Percentiles rank a stretch among this genome's conserved stretches.
These are phyloP conservation scores for Trichophyton equinum DNA, from an alignment of 2,329 filamentous ascomycete genomes.

Conservation along the genomic window DNA sequence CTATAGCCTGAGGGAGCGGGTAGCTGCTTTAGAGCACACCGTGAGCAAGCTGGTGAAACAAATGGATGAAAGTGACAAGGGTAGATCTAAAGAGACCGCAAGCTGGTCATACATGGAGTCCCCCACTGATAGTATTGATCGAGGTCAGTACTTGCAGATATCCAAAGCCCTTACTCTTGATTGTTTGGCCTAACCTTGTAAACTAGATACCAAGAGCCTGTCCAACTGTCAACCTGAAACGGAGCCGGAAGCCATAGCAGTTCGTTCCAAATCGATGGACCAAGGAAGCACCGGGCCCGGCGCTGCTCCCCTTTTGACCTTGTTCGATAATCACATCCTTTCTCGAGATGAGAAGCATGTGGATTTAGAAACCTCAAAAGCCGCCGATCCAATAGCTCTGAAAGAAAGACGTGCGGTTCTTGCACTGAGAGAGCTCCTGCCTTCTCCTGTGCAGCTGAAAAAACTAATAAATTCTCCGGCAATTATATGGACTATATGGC, in stretches of 20 bases:
- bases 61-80: slow-evolving; percentile 16
- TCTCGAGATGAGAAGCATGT: not conserved
- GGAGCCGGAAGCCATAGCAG: not conserved
- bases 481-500: slow-evolving; percentile 24
- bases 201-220: not conserved
- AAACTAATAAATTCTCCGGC: slow-evolving; percentile 22
- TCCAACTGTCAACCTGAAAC: not conserved
- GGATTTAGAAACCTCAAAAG: not conserved
- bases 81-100: not conserved
- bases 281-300: slow-evolving; percentile 14
- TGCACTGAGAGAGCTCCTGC: slow-evolving; percentile 25
- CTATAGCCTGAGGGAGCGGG: slow-evolving; percentile 29
- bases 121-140: slow-evolving; percentile 1
- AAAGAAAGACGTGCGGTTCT: slow-evolving; percentile 19
- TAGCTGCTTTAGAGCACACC: slow-evolving; percentile 26
- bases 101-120: not conserved
- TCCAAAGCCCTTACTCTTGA: not conserved
- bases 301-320: slow-evolving; percentile 25
- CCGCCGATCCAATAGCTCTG: slow-evolving; percentile 11
- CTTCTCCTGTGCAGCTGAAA: slow-evolving; percentile 21
- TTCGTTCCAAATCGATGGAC: not conserved
- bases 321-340: slow-evolving; percentile 30
- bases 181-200: not conserved
- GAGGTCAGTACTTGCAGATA: not conserved
- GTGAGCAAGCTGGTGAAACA: slow-evolving; percentile 25